Conservation (phyloP, 2,329 filamentous ascomycete genomes). For the Fusarium sp. region DNA sequence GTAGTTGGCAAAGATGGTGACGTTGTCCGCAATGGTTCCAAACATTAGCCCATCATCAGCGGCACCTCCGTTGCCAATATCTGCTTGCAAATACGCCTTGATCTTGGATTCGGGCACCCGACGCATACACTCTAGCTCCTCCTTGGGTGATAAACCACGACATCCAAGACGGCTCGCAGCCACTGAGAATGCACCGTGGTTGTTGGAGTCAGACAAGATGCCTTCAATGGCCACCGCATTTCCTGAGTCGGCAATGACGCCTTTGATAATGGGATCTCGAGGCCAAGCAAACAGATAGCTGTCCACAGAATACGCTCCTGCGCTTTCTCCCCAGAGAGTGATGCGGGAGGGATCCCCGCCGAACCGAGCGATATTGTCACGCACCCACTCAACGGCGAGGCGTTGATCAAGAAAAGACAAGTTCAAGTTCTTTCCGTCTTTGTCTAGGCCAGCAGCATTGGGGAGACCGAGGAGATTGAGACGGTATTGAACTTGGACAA, state of each 20-base stretch:
- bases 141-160: not conserved
- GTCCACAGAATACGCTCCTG: slow-evolving; percentile 24
- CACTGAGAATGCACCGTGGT: slow-evolving; percentile 22
- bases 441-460: slow-evolving; percentile 10
- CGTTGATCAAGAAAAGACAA: slow-evolving; percentile 33
- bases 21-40: slow-evolving; percentile 20
- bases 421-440: slow-evolving; percentile 18
- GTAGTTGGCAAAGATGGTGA: slow-evolving; percentile 28
- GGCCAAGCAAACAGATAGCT: slow-evolving; percentile 35
- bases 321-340: slow-evolving; percentile 35
- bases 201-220: slow-evolving; percentile 3
- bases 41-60: slow-evolving; percentile 26
- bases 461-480: slow-evolving; percentile 32
- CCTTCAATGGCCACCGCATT: slow-evolving; percentile 29
- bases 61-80: slow-evolving; percentile 20
- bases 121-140: slow-evolving; percentile 31
- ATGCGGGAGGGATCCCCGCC: slow-evolving; percentile 34
- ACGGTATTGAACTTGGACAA: slow-evolving; percentile 33
- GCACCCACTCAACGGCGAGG: slow-evolving; percentile 38
- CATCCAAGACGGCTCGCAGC: slow-evolving; percentile 18
- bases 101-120: slow-evolving; percentile 2
- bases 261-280: slow-evolving; percentile 24
- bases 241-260: slow-evolving; percentile 31
- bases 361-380: slow-evolving; percentile 28
- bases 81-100: slow-evolving; percentile 29